These are phyloP conservation scores for Fusarium sp. DNA, from an alignment of 2,329 filamentous ascomycete genomes.

Conservation along the genomic window DNA sequence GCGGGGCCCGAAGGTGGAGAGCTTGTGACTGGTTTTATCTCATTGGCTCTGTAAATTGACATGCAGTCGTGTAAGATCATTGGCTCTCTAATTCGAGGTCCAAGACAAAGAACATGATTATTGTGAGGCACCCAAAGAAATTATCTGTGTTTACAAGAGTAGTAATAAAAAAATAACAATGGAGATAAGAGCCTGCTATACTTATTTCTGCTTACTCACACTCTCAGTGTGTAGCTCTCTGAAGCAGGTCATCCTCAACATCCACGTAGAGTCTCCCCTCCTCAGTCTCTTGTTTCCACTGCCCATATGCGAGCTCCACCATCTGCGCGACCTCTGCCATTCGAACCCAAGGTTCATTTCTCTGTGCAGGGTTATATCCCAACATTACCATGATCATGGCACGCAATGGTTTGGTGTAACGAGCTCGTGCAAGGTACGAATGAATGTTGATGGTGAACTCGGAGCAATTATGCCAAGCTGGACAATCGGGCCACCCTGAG, in stretches of 20 bases:
- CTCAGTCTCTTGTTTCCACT: constrained; percentile 46
- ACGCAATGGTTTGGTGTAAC: constrained; percentile 45
- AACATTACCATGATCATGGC: constrained; percentile 42
- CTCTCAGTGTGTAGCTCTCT: background rate
- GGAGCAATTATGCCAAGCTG: constrained; percentile 32
- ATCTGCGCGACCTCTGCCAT: constrained; percentile 17
- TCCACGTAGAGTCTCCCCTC: constrained; percentile 49
- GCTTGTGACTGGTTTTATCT: constrained; percentile 10
- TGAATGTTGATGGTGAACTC: constrained; percentile 47
- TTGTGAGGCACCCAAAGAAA: background rate
- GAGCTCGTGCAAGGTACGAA: constrained; percentile 37
- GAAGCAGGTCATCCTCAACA: constrained; percentile 43
- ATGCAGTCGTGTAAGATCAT: constrained; percentile 44
- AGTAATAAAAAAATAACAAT: background rate
- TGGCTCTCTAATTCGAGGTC: constrained; percentile 19
- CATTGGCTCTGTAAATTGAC: constrained; percentile 12
- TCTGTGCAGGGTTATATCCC: constrained; percentile 31
- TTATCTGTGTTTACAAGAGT: background rate
- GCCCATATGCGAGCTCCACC: constrained; percentile 41
- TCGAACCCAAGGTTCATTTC: background rate
- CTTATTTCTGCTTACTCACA: background rate
- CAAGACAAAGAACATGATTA: background rate
- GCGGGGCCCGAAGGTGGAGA: constrained; percentile 31
- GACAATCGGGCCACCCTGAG: constrained; percentile 20
- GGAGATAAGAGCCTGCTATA: background rate